A percentile compares a stretch with the other conserved stretches of the same genome.
These are phyloP conservation scores for Wickerhamiella occidentalis DNA, from an alignment of 805 yeast species.

Conservation along the genomic window DNA sequence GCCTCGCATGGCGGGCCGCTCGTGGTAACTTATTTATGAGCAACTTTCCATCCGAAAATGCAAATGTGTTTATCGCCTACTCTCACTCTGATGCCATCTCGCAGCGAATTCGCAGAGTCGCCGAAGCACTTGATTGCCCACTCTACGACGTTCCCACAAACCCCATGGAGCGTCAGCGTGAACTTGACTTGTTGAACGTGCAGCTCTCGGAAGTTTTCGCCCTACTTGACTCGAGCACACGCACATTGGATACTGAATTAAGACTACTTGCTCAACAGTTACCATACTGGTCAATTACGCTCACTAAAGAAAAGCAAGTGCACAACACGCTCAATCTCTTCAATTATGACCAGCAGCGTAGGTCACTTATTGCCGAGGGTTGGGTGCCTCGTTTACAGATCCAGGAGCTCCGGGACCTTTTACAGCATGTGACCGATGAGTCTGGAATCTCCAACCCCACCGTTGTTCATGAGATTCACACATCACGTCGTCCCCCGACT, in stretches of 20 bases:
- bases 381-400: constrained; percentile 83
- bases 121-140: constrained; percentile 79
- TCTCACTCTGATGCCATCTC: constrained; percentile 75
- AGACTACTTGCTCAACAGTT: constrained; percentile 63
- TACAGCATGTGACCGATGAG: constrained; percentile 48
- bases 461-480: constrained; percentile 47
- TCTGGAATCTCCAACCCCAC: constrained; percentile 32
- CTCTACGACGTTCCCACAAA: constrained; percentile 50
- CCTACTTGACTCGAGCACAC: constrained; percentile 49
- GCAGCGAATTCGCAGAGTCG: constrained; percentile 61
- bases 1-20: constrained; percentile 80
- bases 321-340: constrained; percentile 64
- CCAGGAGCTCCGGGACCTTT: constrained; percentile 42
- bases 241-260: constrained; percentile 63
- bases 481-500: constrained; percentile 86
- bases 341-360: constrained; percentile 68
- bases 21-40: constrained; percentile 84
- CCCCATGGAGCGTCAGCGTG: constrained; percentile 30
- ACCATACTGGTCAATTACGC: constrained; percentile 55
- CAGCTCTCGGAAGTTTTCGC: constrained; percentile 45
- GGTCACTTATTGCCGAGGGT: constrained; percentile 89
- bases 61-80: constrained; percentile 62
- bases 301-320: constrained; percentile 71
- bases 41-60: constrained; percentile 51
- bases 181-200: constrained; percentile 31